Evolutionary conservation across 768 basidiomycete species (phyloP).

Genomic region (Leccinum pellstonianum): DNA sequence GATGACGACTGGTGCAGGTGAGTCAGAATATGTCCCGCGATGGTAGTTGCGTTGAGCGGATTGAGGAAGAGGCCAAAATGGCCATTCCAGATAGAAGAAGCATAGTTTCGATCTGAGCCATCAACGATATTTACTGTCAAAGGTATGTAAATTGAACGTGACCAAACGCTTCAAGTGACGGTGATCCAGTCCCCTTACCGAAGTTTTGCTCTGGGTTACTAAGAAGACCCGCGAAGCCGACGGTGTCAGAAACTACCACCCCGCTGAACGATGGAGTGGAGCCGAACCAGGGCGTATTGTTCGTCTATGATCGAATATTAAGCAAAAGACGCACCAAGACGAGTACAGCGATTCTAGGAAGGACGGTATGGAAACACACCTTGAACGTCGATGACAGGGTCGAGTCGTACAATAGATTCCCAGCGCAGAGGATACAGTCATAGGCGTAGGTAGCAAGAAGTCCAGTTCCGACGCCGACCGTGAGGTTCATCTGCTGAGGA

Average conservation of each 20-base stretch:
- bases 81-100: conserved; percentile 18
- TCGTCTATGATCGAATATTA: conserved; percentile 12
- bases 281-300: conserved; percentile 12
- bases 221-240: conserved; percentile 23
- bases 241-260: conserved; percentile 16
- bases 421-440: conserved; percentile 29
- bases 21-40: conserved; percentile 17
- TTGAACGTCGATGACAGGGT: conserved; percentile 25
- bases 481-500: conserved; percentile 28
- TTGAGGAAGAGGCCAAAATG: conserved; percentile 27
- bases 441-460: conserved; percentile 17
- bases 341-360: neutral
- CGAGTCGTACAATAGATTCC: conserved; percentile 19
- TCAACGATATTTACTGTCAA: conserved; percentile 24
- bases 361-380: conserved; percentile 13
- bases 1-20: conserved; percentile 20
- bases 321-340: neutral
- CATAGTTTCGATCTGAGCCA: conserved; percentile 13
- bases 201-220: conserved; percentile 15
- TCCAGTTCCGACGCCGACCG: conserved; percentile 17
- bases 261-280: conserved; percentile 21
- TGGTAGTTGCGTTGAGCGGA: conserved; percentile 18
- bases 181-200: conserved; percentile 6
- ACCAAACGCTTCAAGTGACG: neutral
- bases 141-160: neutral